A percentile compares a stretch with the other conserved stretches of the same genome.
Conservation (phyloP, 768 basidiomycete genomes). For the Mycena venus region DNA sequence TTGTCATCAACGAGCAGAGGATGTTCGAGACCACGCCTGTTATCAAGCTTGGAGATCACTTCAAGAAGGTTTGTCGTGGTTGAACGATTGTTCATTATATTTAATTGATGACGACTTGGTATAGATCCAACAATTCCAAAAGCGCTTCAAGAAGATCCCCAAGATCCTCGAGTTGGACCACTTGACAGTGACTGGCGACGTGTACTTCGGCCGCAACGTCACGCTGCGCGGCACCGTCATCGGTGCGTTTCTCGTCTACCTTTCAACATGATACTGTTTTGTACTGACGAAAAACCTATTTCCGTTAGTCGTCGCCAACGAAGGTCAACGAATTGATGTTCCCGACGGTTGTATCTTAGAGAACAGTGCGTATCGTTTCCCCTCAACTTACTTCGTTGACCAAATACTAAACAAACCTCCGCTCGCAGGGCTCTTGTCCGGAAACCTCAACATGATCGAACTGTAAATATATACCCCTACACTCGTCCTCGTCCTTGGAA, state of each 20-base stretch:
- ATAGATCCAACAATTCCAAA: constrained; percentile 91
- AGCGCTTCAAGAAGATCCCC: constrained; percentile 96
- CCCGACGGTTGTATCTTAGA: constrained; percentile 87
- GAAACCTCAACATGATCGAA: constrained; percentile 72
- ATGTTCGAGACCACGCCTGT: constrained; percentile 94
- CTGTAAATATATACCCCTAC: not conserved
- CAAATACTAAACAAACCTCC: constrained; percentile 51
- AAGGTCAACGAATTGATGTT: constrained; percentile 86
- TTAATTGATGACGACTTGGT: not conserved
- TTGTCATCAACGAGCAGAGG: constrained; percentile 85
- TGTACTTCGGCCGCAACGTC: constrained; percentile 87
- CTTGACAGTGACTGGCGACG: constrained; percentile 93
- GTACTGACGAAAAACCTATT: no score
- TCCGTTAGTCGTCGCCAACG: constrained; percentile 62
- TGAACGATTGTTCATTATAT: not conserved
- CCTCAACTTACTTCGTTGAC: not conserved
- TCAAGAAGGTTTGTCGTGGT: constrained; percentile 82
- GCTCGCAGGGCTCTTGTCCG: constrained; percentile 70
- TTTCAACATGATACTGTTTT: no score
- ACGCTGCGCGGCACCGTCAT: constrained; percentile 58
- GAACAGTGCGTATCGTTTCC: constrained; percentile 60
- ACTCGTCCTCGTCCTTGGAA: not conserved
- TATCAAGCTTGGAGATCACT: constrained; percentile 96
- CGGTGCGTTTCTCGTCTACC: constrained; percentile 36
- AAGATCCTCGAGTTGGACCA: constrained; percentile 93